These are phyloP conservation scores for Penicillium sp. DNA, from an alignment of 2,329 filamentous ascomycete species.

Conservation along the genomic window DNA sequence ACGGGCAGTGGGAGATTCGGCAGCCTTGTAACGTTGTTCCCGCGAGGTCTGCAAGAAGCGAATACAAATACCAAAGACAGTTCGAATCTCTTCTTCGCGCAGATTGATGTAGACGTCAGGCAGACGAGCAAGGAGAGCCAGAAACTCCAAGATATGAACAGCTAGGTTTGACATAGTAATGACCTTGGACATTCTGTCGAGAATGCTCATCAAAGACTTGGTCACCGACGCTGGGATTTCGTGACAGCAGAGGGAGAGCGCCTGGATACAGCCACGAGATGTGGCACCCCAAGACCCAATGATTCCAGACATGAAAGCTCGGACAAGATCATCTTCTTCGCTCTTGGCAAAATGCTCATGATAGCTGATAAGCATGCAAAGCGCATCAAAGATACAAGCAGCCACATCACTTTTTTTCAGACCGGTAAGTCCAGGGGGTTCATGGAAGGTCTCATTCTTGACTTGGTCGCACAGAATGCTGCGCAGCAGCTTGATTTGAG, in stretches of 20 bases:
- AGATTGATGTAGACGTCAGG: slow-evolving; percentile 86
- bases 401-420: slow-evolving; percentile 85
- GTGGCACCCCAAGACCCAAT: slow-evolving; percentile 80
- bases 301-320: slow-evolving; percentile 77
- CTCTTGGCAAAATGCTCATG: slow-evolving; percentile 78
- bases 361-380: slow-evolving; percentile 88
- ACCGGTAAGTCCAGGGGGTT: slow-evolving; percentile 75
- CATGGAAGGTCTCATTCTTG: slow-evolving; percentile 71
- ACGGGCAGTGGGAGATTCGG: slow-evolving; percentile 35
- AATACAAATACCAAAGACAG: slow-evolving; percentile 93
- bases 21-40: slow-evolving; percentile 51
- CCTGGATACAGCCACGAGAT: slow-evolving; percentile 90
- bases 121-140: slow-evolving; percentile 83
- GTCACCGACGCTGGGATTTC: slow-evolving; percentile 86
- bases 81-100: slow-evolving; percentile 85
- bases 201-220: slow-evolving; percentile 78
- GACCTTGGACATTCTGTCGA: slow-evolving; percentile 92
- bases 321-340: slow-evolving; percentile 87
- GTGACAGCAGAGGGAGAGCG: slow-evolving; percentile 89
- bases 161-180: slow-evolving; percentile 91
- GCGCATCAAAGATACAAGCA: slow-evolving; percentile 79
- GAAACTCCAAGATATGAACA: slow-evolving; percentile 91
- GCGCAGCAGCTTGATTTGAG: slow-evolving; percentile 73
- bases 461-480: slow-evolving; percentile 80
- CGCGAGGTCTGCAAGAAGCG: slow-evolving; percentile 87